A percentile compares a stretch with the other conserved stretches of the same genome.
Evolutionary conservation across 2,329 filamentous ascomycete species (phyloP).

Genomic region (Phyllachora maydis): DNA sequence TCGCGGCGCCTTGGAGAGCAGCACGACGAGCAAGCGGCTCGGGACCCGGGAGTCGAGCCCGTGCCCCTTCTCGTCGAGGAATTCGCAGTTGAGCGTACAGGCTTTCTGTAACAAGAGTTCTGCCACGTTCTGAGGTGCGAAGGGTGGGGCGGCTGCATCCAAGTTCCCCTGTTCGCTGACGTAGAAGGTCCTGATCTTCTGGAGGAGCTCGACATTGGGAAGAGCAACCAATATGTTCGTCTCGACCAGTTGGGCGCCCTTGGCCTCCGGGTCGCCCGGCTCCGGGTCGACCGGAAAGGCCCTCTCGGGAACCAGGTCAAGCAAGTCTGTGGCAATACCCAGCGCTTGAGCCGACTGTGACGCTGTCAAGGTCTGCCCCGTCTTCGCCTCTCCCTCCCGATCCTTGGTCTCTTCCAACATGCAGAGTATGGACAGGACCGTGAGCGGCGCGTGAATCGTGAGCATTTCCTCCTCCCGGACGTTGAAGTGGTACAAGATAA

Average conservation of each 20-base stretch:
- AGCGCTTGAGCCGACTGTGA: constrained; percentile 13
- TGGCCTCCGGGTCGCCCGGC: no score
- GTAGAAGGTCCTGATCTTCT: constrained; percentile 45
- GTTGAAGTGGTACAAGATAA: constrained; percentile 78
- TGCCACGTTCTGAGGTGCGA: constrained; percentile 30
- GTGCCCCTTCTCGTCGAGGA: constrained; percentile 17
- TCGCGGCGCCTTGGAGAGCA: constrained; percentile 29
- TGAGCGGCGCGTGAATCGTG: constrained; percentile 60
- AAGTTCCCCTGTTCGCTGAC: constrained; percentile 48
- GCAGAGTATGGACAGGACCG: constrained; percentile 40
- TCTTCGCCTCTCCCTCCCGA: constrained; percentile 7
- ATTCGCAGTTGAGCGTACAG: constrained; percentile 25
- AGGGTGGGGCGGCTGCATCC: constrained; percentile 39
- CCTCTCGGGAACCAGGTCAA: constrained; percentile 43
- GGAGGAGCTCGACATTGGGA: constrained; percentile 30
- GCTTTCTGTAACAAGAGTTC: constrained; percentile 43
- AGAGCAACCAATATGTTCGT: constrained; percentile 10
- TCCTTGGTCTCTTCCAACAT: constrained; percentile 35
- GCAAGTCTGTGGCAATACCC: constrained; percentile 30
- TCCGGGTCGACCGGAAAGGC: constrained; percentile 24
- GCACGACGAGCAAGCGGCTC: constrained; percentile 35
- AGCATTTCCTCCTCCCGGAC: constrained; percentile 93
- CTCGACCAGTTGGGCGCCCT: constrained; percentile 7
- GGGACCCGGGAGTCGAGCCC: constrained; percentile 30
- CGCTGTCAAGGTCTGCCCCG: constrained; percentile 3